Evolutionary conservation across 1,284 basidiomycete genomes (phyloP).

Genomic region (Ceratorhiza oryzae-sativae): DNA sequence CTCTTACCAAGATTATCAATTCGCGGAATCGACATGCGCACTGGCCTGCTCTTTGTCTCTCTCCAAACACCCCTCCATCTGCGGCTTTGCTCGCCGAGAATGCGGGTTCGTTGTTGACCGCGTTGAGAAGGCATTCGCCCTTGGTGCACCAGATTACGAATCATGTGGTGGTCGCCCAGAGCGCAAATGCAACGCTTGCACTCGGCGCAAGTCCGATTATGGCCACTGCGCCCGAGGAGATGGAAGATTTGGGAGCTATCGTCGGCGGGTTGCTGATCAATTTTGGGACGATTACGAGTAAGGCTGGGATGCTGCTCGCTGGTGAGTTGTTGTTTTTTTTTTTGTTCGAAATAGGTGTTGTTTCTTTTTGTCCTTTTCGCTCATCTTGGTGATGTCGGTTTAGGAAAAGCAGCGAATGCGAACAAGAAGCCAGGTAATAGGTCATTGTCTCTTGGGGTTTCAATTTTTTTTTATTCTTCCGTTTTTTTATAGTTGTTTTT

Average conservation of each 20-base stretch:
- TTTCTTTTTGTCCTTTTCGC: no score
- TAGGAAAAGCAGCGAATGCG: conserved; percentile 62
- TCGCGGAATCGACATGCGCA: background rate
- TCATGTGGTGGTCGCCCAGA: conserved; percentile 88
- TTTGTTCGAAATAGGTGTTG: no score
- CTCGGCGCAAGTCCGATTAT: conserved; percentile 93
- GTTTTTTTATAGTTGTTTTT: conserved; percentile 69
- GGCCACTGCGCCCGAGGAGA: conserved; percentile 84
- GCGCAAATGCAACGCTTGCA: conserved; percentile 90
- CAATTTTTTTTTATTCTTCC: no score
- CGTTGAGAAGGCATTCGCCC: conserved; percentile 59
- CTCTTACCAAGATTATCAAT: conserved; percentile 56
- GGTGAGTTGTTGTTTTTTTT: conserved; percentile 56
- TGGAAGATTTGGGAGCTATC: conserved; percentile 76
- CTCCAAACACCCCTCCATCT: background rate
- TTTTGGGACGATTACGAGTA: conserved; percentile 81
- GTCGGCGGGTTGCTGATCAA: conserved; percentile 83
- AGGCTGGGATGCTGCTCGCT: conserved; percentile 83
- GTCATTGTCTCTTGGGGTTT: no score
- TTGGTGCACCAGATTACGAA: conserved; percentile 92
- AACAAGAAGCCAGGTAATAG: conserved; percentile 66
- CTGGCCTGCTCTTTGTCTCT: conserved; percentile 24
- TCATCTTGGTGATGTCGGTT: background rate
- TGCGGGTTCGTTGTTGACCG: conserved; percentile 14
- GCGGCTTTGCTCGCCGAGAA: conserved; percentile 9